Conservation (phyloP, 305 asterid species). For the Fraxinus velutina region DNA sequence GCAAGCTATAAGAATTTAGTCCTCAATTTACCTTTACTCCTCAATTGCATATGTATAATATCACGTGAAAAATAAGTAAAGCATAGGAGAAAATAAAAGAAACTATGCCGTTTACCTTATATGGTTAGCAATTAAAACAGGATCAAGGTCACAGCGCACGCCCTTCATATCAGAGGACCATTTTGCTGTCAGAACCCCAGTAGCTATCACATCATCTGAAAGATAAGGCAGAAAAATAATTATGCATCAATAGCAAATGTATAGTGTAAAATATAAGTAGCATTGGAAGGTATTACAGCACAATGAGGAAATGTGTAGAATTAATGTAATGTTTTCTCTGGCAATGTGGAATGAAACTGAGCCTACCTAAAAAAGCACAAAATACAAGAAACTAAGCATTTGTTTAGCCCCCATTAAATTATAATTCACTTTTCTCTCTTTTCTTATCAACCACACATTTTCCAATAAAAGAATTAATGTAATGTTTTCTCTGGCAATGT, state of each 20-base stretch:
- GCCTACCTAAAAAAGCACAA: background rate
- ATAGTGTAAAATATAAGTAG: background rate
- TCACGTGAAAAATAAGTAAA: conserved; percentile 7
- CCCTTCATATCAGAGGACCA: conserved; percentile 80
- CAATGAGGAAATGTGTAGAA: background rate
- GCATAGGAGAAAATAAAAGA: conserved; percentile 7
- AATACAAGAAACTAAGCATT: background rate
- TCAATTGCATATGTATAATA: background rate
- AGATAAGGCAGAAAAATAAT: conserved; percentile 11
- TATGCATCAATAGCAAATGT: background rate
- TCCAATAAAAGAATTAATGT: no score
- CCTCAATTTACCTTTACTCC: background rate
- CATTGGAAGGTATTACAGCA: background rate
- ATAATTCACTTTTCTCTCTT: no score
- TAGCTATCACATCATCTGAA: conserved; percentile 86
- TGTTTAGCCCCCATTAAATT: no score
- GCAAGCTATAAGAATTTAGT: conserved; percentile 6
- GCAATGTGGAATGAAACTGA: background rate
- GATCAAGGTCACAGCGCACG: conserved; percentile 97
- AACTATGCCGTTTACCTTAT: conserved; percentile 52
- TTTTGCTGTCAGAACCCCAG: conserved; percentile 86
- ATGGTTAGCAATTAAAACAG: conserved; percentile 80
- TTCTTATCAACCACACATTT: no score
- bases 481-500: background rate
- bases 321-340: background rate